Evolutionary conservation across 495 filamentous ascomycete genomes (phyloP), one percentile per base, ranked within the genome.

Genomic region (Penicillium daleae): DNA sequence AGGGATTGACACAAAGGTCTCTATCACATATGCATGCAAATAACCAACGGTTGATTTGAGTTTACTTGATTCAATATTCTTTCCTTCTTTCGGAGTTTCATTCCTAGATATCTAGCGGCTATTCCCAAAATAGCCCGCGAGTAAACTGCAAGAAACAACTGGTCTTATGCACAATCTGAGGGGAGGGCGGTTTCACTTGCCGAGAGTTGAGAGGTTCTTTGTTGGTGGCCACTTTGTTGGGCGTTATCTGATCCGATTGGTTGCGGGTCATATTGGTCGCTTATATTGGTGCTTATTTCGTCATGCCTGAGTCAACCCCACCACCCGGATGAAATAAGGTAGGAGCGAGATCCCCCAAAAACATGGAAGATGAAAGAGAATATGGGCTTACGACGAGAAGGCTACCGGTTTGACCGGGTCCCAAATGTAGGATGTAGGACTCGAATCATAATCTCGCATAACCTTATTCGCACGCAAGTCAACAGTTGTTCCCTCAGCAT

Each of bases 221-320:
- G 26, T 50, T 29, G 22, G 13, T 50, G 15, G 46, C 21, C 46
- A 15, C 24, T 22, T 27, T 29, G 46, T 27, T n/a, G 24, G 46
- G 46, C 46, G 46, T 50, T 50, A 50, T 50, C 46, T 50, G 46
- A 50, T 50, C 46, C 6, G 46, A 50, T 50, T 50, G 46, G 46
- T 24, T 29, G 46, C 12, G 24, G 46, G 24, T 13, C 13, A 24
- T n/a, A n/a, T 50, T 29, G 13, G 46, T 24, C 24, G 46, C 24
- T 29, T 29, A 50, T 15, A n/a, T 21, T 21, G 42, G 42, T 46
- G 42, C 42, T 22, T 46, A 46, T 50, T 50, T 15, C 46, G 46
- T 50, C 46, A 50, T 50, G 24, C 24, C 7, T 13, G 15, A 8
- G 24, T 50, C 46, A 50, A 29, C 1, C 46, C 46, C 24, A 13